Base-by-base conservation (phyloP, 169 alveolate genomes). In the Eimeria nieschulzi region DNA sequence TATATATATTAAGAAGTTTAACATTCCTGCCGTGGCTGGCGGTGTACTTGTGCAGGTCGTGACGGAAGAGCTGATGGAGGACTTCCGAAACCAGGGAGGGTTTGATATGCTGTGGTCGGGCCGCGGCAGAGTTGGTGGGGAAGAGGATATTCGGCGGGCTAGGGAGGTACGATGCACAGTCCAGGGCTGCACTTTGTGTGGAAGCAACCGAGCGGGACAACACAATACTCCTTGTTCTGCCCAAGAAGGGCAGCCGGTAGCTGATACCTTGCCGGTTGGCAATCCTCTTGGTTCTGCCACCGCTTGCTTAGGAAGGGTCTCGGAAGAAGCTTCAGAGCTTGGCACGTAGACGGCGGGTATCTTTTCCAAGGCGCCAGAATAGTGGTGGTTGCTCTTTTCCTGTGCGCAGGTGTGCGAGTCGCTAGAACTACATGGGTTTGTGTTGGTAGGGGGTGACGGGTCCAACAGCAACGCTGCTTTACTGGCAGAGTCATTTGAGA, bases 91-190 rank as follows among this genome's bases (percentile, higher is more conserved):
- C 96, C 95, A 96, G 92, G 99, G 99, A 26, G 99, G 99, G 17
- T 99, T 99, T 83, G 99, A 99, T 95, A 99, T 99, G 99, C 97
- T 99, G 56, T 96, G 99, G 94, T 97, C 99, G 56, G 99, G 99
- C 66, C 95, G 99, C 80, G 99, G 99, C 82, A 98, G 97, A 95
- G 98, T 99, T 55, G 97, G 97, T 90, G 96, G 98, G 54, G 97
- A 96, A 56, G 98, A 97, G 71, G 98, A 98, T 90, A 96, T 97
- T 63, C 98, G 94, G 63, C 96, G 96, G 82, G 98, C 98, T 5
- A 96, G 95, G 78, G 96, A 96, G 93, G 96, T 95, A 17, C 95
- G 96, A 51, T 46, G 83, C 83, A 8, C 83, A 75, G 46, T 33
- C 46, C 3, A 1, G 0, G 46, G 46, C 46, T 33, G 46, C 46